Conservation (phyloP, 306 rosid genomes). For the Bauhinia variegata region DNA sequence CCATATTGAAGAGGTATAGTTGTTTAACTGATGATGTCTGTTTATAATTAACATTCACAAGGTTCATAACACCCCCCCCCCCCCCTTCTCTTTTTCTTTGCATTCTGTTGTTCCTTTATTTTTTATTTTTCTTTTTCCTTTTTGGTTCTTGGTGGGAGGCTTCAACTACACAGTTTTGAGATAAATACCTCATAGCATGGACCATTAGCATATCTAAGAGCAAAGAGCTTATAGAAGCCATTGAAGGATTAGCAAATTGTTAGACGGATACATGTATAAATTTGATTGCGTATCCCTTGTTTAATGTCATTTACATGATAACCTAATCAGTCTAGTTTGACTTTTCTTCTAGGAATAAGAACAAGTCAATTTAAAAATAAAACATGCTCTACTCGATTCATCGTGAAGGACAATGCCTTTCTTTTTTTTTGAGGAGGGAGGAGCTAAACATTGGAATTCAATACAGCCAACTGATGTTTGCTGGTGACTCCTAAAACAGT, state of each 20-base stretch:
- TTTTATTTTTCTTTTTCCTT: no score
- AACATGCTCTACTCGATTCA: neutral
- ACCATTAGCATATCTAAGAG: neutral
- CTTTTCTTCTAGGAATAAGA: neutral
- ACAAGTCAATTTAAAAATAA: slow-evolving; percentile 8
- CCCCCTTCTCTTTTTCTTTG: no score
- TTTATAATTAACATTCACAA: slow-evolving; percentile 21
- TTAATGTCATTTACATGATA: neutral
- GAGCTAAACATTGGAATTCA: slow-evolving; percentile 1
- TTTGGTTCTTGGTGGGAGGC: no score
- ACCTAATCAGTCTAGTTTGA: slow-evolving; percentile 1
- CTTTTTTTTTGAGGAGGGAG: no score
- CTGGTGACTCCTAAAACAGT: slow-evolving; percentile 20
- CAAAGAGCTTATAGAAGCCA: no score
- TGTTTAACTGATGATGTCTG: slow-evolving; percentile 18
- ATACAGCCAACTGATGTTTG: slow-evolving; percentile 16
- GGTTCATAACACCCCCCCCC: neutral
- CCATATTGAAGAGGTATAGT: slow-evolving; percentile 84
- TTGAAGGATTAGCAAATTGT: no score
- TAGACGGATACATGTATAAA: no score
- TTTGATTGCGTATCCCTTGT: no score
- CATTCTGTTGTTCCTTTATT: no score
- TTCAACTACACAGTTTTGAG: slow-evolving; percentile 4
- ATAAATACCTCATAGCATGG: slow-evolving; percentile 5
- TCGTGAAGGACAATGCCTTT: no score